phyloP scores from a whole-genome alignment of 495 filamentous ascomycete genomes.

The Amphirosellinia nigrospora region DNA sequence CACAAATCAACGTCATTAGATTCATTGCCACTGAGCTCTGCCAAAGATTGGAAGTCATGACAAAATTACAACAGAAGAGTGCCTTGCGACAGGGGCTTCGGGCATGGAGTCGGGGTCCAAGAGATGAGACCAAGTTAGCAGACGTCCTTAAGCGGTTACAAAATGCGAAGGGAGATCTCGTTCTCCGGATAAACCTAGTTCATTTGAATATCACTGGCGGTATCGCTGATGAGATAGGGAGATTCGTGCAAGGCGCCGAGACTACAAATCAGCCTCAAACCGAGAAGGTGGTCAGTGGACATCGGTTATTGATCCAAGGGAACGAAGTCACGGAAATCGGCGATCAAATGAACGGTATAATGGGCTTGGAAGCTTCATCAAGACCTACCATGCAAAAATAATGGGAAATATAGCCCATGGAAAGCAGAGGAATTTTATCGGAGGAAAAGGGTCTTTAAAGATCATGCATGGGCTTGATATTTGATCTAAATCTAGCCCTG shows the following conservation, averaged over 20 bases:
- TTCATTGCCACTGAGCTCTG: not conserved
- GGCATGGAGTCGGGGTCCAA: not conserved
- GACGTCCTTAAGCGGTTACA: not conserved
- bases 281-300: not conserved
- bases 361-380: not conserved
- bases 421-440: not conserved
- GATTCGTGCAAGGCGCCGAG: not conserved
- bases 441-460: not conserved
- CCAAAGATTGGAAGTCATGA: not conserved
- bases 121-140: not conserved
- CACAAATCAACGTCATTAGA: not conserved
- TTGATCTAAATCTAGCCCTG: not conserved
- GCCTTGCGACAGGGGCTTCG: not conserved
- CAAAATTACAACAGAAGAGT: not conserved
- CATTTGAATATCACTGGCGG: not conserved
- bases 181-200: not conserved
- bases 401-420: constrained; percentile 1
- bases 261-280: not conserved
- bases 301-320: not conserved
- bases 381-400: not conserved
- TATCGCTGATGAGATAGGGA: constrained; percentile 1
- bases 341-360: not conserved
- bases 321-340: not conserved
- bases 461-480: not conserved
- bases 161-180: not conserved